Base-by-base conservation (phyloP, 2,329 filamentous ascomycete species). In the Fusarium domesticum region DNA sequence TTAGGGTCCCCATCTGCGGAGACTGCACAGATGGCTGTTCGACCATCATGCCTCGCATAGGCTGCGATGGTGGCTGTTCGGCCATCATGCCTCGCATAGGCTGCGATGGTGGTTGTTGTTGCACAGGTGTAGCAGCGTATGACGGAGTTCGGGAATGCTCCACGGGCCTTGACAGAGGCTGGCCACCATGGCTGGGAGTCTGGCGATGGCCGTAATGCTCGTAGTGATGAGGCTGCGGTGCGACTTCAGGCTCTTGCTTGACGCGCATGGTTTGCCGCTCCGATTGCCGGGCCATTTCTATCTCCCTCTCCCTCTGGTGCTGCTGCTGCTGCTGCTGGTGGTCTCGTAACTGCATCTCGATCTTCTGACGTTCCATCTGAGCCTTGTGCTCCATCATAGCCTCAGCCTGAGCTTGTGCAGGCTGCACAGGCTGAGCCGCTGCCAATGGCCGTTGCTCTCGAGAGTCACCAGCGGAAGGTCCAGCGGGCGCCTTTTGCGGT, bases 211-310 rank as follows among this genome's bases (percentile, higher is more conserved):
- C 61, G 42, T 70, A 77, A 0, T 67, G 63, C 31, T 79, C 75
- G 46, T 71, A 74, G 30, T 70, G 73, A 43, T 67, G 68, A 28
- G 65, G 66, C 11, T 59, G 60, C 11, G 58, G 52, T n/a, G 60
- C 58, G 35, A 69, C 53, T 36, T 78, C 76, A 3, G 70, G 70
- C 51, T 80, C 77, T 50, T 77, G 74, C 59, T 79, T 78, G 37
- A 78, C 57, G 12, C 62, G 58, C 44, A 67, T 45, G n/a, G 63
- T 47, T 35, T 62, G 63, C 12, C 62, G 55, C 35, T 66, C 63
- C 6, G 53, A 42, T 25, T 63, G 62, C 4, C 60, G 61, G 15
- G 43, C 43, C 37, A 64, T 39, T 20, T 65, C 64, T 20, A 56
- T 57, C 38, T 65, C 59, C 18, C 57, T 49, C 18, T 65, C 60